Evolutionary conservation across 1,284 basidiomycete genomes (phyloP).

Genomic region (Stygiomarasmius scandens): DNA sequence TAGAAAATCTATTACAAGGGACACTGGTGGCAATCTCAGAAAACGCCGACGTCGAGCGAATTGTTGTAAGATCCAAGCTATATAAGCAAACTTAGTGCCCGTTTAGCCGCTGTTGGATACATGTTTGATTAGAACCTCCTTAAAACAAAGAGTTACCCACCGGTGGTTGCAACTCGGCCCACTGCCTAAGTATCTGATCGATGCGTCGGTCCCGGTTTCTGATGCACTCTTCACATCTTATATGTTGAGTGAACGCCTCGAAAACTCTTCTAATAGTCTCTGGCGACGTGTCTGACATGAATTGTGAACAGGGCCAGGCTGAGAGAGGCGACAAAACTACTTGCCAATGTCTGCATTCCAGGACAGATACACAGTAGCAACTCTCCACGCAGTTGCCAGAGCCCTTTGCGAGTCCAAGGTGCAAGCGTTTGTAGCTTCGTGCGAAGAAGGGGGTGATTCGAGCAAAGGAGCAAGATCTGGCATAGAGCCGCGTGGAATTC

Average conservation of each 20-base stretch:
- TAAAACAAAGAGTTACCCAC: background rate
- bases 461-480: too few relatives aligned
- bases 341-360: background rate
- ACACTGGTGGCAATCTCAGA: too few relatives aligned
- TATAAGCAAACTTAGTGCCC: too few relatives aligned
- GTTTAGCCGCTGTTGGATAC: background rate
- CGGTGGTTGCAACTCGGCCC: background rate
- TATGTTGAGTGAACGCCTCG: background rate
- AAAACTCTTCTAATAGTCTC: background rate
- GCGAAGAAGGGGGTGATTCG: too few relatives aligned
- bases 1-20: too few relatives aligned
- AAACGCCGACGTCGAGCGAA: too few relatives aligned
- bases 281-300: background rate
- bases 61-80: too few relatives aligned
- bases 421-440: too few relatives aligned
- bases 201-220: background rate
- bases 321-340: background rate
- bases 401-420: too few relatives aligned
- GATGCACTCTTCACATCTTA: background rate
- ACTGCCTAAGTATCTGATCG: background rate
- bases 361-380: background rate
- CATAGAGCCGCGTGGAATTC: too few relatives aligned
- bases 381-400: too few relatives aligned
- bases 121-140: background rate
- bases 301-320: background rate